Percentiles rank a stretch among this genome's conserved stretches.
These are phyloP conservation scores for Cerioporus squamosus DNA, from an alignment of 1,284 basidiomycete species.

Conservation along the genomic window DNA sequence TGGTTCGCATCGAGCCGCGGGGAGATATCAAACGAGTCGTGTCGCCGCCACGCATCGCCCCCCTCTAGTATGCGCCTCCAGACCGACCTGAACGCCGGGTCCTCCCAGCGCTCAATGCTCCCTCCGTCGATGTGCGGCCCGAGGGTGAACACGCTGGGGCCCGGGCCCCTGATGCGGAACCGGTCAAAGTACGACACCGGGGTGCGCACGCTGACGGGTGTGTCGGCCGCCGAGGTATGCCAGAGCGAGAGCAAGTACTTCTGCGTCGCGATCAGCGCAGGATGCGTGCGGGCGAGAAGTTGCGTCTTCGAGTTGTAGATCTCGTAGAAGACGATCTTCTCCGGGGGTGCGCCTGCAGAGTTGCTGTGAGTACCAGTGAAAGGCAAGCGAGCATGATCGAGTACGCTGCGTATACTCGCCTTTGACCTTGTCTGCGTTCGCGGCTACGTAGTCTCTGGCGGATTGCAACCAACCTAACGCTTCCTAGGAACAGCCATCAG, in stretches of 20 bases:
- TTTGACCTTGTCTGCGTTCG: slow-evolving; percentile 54
- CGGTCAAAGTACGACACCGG: slow-evolving; percentile 81
- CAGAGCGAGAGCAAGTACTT: slow-evolving; percentile 64
- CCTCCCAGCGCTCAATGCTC: slow-evolving; percentile 81
- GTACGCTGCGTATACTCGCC: slow-evolving; percentile 35
- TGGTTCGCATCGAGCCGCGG: slow-evolving; percentile 56
- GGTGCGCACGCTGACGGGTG: slow-evolving; percentile 52
- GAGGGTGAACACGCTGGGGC: slow-evolving; percentile 63
- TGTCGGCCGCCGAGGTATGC: slow-evolving; percentile 47
- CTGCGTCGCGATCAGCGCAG: slow-evolving; percentile 54
- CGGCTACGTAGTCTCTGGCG: slow-evolving; percentile 57
- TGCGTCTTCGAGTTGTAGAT: slow-evolving; percentile 71
- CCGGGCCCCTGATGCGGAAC: slow-evolving; percentile 74
- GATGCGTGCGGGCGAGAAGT: slow-evolving; percentile 59
- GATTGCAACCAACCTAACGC: slow-evolving; percentile 65
- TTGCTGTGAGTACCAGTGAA: neutral
- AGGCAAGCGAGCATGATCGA: neutral
- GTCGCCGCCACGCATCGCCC: slow-evolving; percentile 49
- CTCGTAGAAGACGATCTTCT: slow-evolving; percentile 76
- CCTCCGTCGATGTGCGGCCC: slow-evolving; percentile 83
- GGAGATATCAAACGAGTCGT: slow-evolving; percentile 62
- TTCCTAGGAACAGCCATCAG: slow-evolving; percentile 40
- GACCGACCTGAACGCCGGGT: slow-evolving; percentile 59
- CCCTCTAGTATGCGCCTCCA: slow-evolving; percentile 59
- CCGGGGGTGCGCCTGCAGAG: slow-evolving; percentile 61